Evolutionary conservation across 2,329 filamentous ascomycete genomes (phyloP), one percentile per base, ranked within the genome.

Genomic region (Pseudogymnoascus verrucosus): DNA sequence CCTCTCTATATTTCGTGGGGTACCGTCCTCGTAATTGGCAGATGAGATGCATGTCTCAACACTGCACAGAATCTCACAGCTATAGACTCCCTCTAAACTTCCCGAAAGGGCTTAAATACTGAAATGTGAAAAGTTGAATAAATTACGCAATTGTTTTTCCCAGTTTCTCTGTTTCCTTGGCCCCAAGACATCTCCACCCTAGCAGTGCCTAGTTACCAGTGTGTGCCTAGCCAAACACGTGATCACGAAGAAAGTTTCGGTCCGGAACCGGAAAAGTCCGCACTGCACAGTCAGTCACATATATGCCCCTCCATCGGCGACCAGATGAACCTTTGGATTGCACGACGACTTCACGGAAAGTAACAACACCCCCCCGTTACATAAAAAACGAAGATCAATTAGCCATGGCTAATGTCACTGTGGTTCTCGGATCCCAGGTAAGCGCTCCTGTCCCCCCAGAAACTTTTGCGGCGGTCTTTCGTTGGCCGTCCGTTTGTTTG

Each of bases 361-460:
- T 60, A 60, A 60, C 44, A 54, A 16, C 57, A 26, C 31, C 31
- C 57, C 31, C 57, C 26, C 31, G 57, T 60, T 60, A 60, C 57
- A 60, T 39, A 60, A 60, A 60, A 60, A 60, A 60, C 57, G 57
- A 60, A 60, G 57, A 60, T 60, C 57, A 60, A 36, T 60, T 60
- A 60, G 57, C 57, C 16, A 60, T 60, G 57, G 57, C 57, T 60
- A 60, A 60, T 39, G 57, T 60, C 21, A 60, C 57, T 60, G 36
- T 60, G 31, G 57, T 60, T 60, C 57, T 60, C 16, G 57, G 57
- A 60, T 60, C 57, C 31, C 57, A 60, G 57, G 57, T 60, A 60
- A 36, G 36, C 21, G 12, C 7, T 14, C 31, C 3, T 14, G 0
- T 10, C 21, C 28, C 16, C 21, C 28, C 6, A 19, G 21, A 60